phyloP scores from a whole-genome alignment of 2,329 filamentous ascomycete species.

The Clonostachys solani region DNA sequence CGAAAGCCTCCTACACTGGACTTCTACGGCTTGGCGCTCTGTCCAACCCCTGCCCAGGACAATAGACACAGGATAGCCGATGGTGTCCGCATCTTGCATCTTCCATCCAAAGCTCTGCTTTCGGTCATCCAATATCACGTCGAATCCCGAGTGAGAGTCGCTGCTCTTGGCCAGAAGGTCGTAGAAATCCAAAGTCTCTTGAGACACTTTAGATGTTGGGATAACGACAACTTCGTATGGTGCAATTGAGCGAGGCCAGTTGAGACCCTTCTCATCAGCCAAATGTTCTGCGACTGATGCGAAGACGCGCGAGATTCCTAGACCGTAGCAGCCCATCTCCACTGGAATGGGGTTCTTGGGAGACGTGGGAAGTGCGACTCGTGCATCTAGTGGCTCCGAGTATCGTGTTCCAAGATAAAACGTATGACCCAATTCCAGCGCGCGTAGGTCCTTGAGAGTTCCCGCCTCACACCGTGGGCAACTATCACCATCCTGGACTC shows the following conservation, averaged over 20 bases:
- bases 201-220: conserved; percentile 35
- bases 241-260: conserved; percentile 84
- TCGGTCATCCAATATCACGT: conserved; percentile 73
- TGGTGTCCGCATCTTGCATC: conserved; percentile 80
- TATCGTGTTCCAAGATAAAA: conserved; percentile 93
- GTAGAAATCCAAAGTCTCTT: conserved; percentile 55
- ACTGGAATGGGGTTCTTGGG: conserved; percentile 44
- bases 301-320: conserved; percentile 87
- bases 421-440: conserved; percentile 90
- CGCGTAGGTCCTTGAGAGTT: conserved; percentile 60
- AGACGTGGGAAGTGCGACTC: conserved; percentile 36
- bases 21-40: conserved; percentile 57
- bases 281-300: conserved; percentile 78
- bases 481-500: conserved; percentile 60
- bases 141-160: conserved; percentile 30
- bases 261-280: conserved; percentile 68
- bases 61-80: conserved; percentile 82
- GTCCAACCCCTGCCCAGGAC: conserved; percentile 72
- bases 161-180: conserved; percentile 43
- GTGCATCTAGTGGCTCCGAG: conserved; percentile 67
- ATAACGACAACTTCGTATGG: conserved; percentile 77
- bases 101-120: conserved; percentile 73
- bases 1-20: conserved; percentile 70
- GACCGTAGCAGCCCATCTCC: conserved; percentile 96
- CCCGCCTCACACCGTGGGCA: conserved; percentile 69